These are phyloP conservation scores for Daldinia bambusicola DNA, from an alignment of 495 filamentous ascomycete species.

Conservation along the genomic window DNA sequence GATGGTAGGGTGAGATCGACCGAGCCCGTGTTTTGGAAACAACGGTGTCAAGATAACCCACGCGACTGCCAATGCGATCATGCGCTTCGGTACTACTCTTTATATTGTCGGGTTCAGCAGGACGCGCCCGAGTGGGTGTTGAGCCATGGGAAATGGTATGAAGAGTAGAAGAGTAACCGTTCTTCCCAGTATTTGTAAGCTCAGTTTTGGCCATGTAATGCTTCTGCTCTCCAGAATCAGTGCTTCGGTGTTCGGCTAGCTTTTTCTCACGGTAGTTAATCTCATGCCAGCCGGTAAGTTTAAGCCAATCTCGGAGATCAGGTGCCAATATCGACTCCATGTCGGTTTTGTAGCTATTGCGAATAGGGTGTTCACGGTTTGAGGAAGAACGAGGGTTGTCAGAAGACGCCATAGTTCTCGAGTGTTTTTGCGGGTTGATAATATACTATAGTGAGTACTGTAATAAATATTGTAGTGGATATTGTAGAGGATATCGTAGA, in stretches of 20 bases:
- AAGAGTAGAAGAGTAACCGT: not conserved
- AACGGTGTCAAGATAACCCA: slow-evolving; percentile 37
- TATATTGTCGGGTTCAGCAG: not conserved
- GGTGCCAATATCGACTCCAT: slow-evolving; percentile 1
- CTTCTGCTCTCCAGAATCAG: not conserved
- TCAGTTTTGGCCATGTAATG: not conserved
- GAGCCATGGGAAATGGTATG: not conserved
- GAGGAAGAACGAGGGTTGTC: not conserved
- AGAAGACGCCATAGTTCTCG: not conserved
- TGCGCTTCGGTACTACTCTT: not conserved
- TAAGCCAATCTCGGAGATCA: slow-evolving; percentile 69
- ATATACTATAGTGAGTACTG: not conserved
- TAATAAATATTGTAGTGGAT: not conserved
- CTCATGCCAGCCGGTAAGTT: slow-evolving; percentile 68
- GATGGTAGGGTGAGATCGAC: slow-evolving; percentile 33
- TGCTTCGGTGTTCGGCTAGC: slow-evolving; percentile 55
- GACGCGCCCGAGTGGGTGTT: not conserved
- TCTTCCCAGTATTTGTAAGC: not conserved
- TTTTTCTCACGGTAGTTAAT: slow-evolving; percentile 57
- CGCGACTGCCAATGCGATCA: not conserved
- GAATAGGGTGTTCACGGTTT: too few relatives aligned
- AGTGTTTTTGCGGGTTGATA: not conserved
- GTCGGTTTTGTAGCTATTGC: not conserved
- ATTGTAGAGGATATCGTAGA: not conserved
- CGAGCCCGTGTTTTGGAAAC: slow-evolving; percentile 18